A percentile compares a stretch with the other conserved stretches of the same genome.
Conservation (phyloP, 2,329 filamentous ascomycete species). For the Colletotrichum cuscutae region DNA sequence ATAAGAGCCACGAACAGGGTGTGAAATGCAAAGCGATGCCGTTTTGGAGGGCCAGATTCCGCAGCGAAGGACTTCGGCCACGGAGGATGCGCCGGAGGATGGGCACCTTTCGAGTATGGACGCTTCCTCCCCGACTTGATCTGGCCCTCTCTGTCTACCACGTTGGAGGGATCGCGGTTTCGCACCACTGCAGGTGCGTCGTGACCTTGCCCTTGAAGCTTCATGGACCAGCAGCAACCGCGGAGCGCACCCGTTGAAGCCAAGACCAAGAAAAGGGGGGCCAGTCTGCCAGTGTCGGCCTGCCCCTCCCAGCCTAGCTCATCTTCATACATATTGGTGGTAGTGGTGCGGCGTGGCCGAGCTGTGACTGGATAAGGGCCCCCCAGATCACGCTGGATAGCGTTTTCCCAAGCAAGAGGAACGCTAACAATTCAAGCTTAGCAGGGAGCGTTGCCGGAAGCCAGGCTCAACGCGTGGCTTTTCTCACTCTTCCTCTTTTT, state of each 20-base stretch:
- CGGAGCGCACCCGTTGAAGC: constrained; percentile 24
- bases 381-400: not conserved
- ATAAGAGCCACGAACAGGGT: not conserved
- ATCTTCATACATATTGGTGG: not conserved
- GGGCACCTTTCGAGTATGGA: constrained; percentile 29
- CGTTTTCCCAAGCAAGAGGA: constrained; percentile 11
- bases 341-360: constrained; percentile 1
- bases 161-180: constrained; percentile 19
- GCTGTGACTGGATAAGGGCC: not conserved
- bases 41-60: not conserved
- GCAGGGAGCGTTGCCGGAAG: constrained; percentile 5
- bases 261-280: constrained; percentile 6
- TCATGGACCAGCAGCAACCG: constrained; percentile 6
- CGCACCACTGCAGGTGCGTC: constrained; percentile 25
- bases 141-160: not conserved
- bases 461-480: constrained; percentile 13
- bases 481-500: not conserved
- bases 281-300: not conserved
- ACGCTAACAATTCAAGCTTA: constrained; percentile 33
- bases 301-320: constrained; percentile 10
- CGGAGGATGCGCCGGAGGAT: constrained; percentile 20
- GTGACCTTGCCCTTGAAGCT: constrained; percentile 4
- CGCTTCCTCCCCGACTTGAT: not conserved
- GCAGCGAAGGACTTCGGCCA: constrained; percentile 9
- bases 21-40: not conserved